Conservation (phyloP, 495 filamentous ascomycete species). For the Daldinia caldariorum region DNA sequence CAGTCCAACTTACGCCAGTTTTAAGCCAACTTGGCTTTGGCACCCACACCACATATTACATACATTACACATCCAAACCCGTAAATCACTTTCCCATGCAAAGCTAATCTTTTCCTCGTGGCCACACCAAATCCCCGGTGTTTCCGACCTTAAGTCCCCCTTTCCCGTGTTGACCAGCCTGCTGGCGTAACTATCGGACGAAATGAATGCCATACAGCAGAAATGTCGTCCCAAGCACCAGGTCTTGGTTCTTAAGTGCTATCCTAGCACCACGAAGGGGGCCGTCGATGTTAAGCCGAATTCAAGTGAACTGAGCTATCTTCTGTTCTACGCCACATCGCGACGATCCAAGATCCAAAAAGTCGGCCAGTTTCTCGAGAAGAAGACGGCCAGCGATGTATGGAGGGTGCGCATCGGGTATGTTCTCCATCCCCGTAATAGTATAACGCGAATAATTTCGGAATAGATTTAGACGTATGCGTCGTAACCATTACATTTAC, state of each 20-base stretch:
- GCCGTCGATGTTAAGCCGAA: slow-evolving; percentile 91
- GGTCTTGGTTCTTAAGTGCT: slow-evolving; percentile 91
- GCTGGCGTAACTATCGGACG: slow-evolving; percentile 40
- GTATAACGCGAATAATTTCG: background rate
- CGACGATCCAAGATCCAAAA: slow-evolving; percentile 93
- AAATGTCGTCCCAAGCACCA: slow-evolving; percentile 89
- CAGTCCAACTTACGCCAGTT: background rate
- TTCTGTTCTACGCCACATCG: slow-evolving; percentile 94
- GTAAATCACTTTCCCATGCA: slow-evolving; percentile 1
- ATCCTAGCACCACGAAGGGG: slow-evolving; percentile 87
- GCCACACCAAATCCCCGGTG: slow-evolving; percentile 10
- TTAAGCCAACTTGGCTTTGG: slow-evolving; percentile 1
- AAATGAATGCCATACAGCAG: slow-evolving; percentile 66
- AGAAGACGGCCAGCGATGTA: slow-evolving; percentile 87
- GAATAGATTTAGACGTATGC: slow-evolving; percentile 13
- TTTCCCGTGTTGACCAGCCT: slow-evolving; percentile 27
- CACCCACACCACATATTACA: background rate
- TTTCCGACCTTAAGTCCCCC: slow-evolving; percentile 12
- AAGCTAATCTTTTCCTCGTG: background rate
- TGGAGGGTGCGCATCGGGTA: slow-evolving; percentile 83
- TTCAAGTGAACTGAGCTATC: slow-evolving; percentile 91
- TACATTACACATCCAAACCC: background rate
- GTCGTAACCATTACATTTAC: background rate
- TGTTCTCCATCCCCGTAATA: slow-evolving; percentile 45
- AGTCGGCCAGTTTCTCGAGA: slow-evolving; percentile 89